Evolutionary conservation across 1,139 yeast genomes (phyloP), one percentile per base, ranked within the genome.

Genomic region (Meyerozyma elateridarum): DNA sequence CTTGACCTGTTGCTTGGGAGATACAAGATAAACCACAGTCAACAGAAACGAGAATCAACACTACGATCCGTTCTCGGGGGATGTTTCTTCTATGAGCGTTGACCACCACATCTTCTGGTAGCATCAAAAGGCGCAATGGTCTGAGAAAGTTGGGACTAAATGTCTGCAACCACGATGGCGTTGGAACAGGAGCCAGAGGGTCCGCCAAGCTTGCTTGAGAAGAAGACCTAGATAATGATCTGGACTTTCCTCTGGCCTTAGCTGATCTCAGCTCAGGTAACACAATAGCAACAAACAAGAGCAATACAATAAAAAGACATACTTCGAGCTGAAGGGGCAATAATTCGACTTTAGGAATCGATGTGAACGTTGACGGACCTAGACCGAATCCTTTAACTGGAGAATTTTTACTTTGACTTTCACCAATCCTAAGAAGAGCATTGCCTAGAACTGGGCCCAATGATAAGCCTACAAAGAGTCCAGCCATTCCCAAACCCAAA

Each of bases 371-470:
- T 8, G 20, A 19, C 27, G 14, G 27, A 7, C 17, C 14, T 12
- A 16, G 6, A 14, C 24, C 12, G 6, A 8, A 6, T 11, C 5
- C 12, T 7, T 5, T 15, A 7, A 24, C 17, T 12, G 25, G 9
- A 2, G 19, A 12, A 5, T 9, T 9, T 15, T 21, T 20, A 20
- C 15, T 11, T 5, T 6, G 3, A 5, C 22, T 17, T 11, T 8
- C 12, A 15, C 20, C 19, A 15, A 5, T 15, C 16, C 9, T 11
- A 11, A 35, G 58, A 38, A 38, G 32, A 6, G 62, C 35, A 34
- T 79, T 75, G 1, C 85, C 84, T 2, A 70, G 35, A 21, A 76
- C 37, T 0, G 94, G 93, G 1, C 91, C 91, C 11, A 71, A 17
- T 1, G 82, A 79, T 40, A 78, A 50, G 0, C 89, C 89, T 4